These are phyloP conservation scores for Picea abies DNA, from an alignment of 83 land plant genomes.

Conservation along the genomic window DNA sequence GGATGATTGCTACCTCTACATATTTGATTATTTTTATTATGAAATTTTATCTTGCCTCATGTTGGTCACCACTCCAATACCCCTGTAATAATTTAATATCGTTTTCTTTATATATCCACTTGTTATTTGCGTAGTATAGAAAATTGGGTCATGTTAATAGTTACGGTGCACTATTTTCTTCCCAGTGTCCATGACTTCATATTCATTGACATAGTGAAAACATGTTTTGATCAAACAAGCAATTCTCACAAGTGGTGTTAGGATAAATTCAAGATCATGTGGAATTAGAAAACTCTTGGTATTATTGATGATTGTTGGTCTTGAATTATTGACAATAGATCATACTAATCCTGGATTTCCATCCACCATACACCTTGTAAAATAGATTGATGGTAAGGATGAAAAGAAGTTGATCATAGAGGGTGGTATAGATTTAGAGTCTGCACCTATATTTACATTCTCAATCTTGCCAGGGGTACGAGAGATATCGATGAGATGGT, in stretches of 20 bases:
- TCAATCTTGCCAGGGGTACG: no score
- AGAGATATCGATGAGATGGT: no score
- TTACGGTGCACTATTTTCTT: no score
- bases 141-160: no score
- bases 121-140: no score
- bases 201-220: no score
- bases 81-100: no score
- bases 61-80: no score
- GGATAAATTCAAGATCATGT: constrained; percentile 54
- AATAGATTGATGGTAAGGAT: constrained; percentile 17
- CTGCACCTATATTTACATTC: no score
- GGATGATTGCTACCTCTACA: background rate
- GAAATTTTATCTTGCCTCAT: no score
- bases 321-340: constrained; percentile 46
- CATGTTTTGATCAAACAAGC: constrained; percentile 36
- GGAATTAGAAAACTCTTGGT: constrained; percentile 72
- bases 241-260: constrained; percentile 41
- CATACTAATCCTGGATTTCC: constrained; percentile 26
- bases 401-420: constrained; percentile 11
- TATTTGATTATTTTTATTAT: background rate
- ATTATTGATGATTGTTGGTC: constrained; percentile 60
- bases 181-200: no score
- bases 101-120: no score
- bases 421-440: constrained; percentile 19
- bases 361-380: constrained; percentile 18